Percentiles rank a stretch among this genome's conserved stretches.
phyloP scores from a whole-genome alignment of 352 stramenopile species.

The Globisporangium paddicum region DNA sequence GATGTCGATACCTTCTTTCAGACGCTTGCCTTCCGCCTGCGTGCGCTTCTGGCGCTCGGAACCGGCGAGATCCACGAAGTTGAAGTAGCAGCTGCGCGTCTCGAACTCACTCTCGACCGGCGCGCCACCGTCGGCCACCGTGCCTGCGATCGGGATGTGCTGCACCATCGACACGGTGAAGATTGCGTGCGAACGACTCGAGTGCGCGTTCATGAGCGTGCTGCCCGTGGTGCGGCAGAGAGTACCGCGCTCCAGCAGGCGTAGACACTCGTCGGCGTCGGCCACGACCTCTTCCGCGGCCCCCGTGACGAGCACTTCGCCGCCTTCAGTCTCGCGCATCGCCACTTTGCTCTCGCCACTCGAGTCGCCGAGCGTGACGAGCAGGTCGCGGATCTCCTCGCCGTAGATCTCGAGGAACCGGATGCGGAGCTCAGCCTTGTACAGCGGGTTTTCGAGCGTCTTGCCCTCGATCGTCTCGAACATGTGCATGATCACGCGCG shows the following conservation, averaged over 20 bases:
- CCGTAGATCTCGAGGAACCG: constrained; percentile 92
- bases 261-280: constrained; percentile 70
- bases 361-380: constrained; percentile 67
- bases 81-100: constrained; percentile 84
- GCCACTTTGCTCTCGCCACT: constrained; percentile 63
- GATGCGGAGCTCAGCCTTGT: constrained; percentile 62
- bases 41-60: constrained; percentile 95
- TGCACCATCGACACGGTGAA: constrained; percentile 87
- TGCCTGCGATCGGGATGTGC: constrained; percentile 55
- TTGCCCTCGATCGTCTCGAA: constrained; percentile 77
- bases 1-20: constrained; percentile 97
- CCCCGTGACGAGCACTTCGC: constrained; percentile 80
- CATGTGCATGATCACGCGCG: constrained; percentile 78
- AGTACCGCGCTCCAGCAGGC: constrained; percentile 80
- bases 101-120: constrained; percentile 61
- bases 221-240: constrained; percentile 79
- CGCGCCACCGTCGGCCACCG: constrained; percentile 24
- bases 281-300: constrained; percentile 67
- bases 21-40: constrained; percentile 85
- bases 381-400: constrained; percentile 88
- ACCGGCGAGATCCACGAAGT: constrained; percentile 91
- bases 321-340: constrained; percentile 80
- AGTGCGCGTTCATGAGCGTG: constrained; percentile 92
- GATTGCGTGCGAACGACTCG: constrained; percentile 90
- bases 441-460: constrained; percentile 48